Conservation (phyloP, 257 asterid species). For the Craterostigma plantagineum region DNA sequence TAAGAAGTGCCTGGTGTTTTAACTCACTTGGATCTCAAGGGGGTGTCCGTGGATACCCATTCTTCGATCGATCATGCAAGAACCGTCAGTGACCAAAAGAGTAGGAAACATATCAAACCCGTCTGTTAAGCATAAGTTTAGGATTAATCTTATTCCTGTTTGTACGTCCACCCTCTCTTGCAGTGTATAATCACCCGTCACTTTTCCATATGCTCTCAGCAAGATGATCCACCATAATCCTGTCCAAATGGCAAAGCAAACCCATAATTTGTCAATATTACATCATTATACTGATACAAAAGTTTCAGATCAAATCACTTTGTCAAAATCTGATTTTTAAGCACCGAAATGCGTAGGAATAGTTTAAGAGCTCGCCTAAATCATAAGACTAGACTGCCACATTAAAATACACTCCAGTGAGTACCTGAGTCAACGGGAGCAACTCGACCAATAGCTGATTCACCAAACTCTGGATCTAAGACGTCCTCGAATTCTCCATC, state of each 20-base stretch:
- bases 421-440: conserved; percentile 86
- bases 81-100: conserved; percentile 69
- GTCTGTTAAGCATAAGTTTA: conserved; percentile 41
- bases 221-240: conserved; percentile 83
- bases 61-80: conserved; percentile 76
- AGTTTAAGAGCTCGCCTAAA: neutral
- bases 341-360: neutral
- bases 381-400: too few species aligned
- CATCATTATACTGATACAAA: neutral
- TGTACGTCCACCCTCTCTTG: conserved; percentile 76
- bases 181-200: conserved; percentile 55
- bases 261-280: too few species aligned
- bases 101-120: conserved; percentile 76
- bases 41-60: conserved; percentile 99
- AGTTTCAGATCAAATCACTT: neutral
- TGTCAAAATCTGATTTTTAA: neutral
- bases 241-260: conserved; percentile 10
- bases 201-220: conserved; percentile 61
- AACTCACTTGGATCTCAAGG: conserved; percentile 73
- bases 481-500: conserved; percentile 75
- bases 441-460: conserved; percentile 87
- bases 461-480: conserved; percentile 85
- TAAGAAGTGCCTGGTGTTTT: neutral
- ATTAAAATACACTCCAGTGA: too few species aligned
- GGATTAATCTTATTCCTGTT: conserved; percentile 49